A percentile compares a stretch with the other conserved stretches of the same genome.
Evolutionary conservation across 2,329 filamentous ascomycete species (phyloP).

Genomic region (Diaporthe helianthi): DNA sequence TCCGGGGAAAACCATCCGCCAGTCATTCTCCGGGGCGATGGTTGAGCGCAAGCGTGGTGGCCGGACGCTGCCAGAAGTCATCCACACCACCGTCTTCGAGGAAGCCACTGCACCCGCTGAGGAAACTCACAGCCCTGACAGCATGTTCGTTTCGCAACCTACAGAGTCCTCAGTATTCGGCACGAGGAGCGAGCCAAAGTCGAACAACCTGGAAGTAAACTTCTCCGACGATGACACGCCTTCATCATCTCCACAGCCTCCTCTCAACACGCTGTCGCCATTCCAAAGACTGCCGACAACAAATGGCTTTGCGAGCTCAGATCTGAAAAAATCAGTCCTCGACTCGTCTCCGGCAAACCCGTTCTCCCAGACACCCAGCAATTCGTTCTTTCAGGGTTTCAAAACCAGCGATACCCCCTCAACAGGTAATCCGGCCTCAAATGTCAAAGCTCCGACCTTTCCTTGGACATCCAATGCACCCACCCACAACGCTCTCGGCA

Average conservation of each 20-base stretch:
- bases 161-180: constrained; percentile 12
- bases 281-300: constrained; percentile 15
- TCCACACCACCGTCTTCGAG: constrained; percentile 62
- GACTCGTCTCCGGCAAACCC: constrained; percentile 26
- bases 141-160: constrained; percentile 40
- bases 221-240: constrained; percentile 30
- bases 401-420: neutral
- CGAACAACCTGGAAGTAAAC: constrained; percentile 12
- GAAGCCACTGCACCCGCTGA: constrained; percentile 38
- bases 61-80: constrained; percentile 59
- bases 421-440: neutral
- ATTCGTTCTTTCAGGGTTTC: neutral
- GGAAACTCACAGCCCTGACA: constrained; percentile 34
- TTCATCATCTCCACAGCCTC: constrained; percentile 27
- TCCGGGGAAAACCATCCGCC: constrained; percentile 58
- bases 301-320: neutral
- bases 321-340: neutral
- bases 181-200: neutral
- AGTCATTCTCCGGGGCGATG: constrained; percentile 61
- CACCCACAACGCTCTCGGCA: neutral
- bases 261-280: constrained; percentile 12
- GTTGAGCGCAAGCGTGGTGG: constrained; percentile 67
- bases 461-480: neutral
- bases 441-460: neutral
- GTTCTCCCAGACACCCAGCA: neutral